Evolutionary conservation across 768 basidiomycete genomes (phyloP), one percentile per base, ranked within the genome.

Genomic region (Saitozyma podzolica): DNA sequence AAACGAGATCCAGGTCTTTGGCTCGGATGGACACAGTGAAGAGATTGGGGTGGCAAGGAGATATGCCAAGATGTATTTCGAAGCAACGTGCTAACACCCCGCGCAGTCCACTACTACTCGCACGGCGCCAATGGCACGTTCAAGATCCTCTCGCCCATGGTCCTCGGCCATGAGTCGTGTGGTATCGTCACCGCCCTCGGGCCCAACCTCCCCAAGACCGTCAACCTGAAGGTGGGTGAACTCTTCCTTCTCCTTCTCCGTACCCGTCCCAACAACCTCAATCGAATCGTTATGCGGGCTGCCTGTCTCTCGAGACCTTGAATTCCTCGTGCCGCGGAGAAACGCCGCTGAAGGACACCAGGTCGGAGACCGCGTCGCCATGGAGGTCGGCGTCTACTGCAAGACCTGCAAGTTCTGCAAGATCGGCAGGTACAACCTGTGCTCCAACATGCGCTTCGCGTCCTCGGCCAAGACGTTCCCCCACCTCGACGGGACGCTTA

Each of bases 91-190:
- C 20, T 50, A 37, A 50, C 58, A 17, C 37, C 11, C 5, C 29
- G 29, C 19, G 39, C 41, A 94, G 92, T 94, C 9, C 94, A 96
- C 80, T 96, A 97, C 82, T 96, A 89, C 80, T 79, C 82, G 40
- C 88, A 92, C 70, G 92, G 89, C 19, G 86, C 91, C 49, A 98
- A 96, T 78, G 94, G 93, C 53, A 91, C 92, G 78, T 96, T 94
- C 81, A 88, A 87, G 55, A 83, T 96, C 65, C 88, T 86, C 63
- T 83, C 86, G 7, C 93, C 94, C 5, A 86, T 97, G 62, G 88
- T 93, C 51, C 88, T 98, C 40, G 95, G 94, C 29, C 94, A 97
- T 80, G 94, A 97, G 82, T 84, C 92, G 0, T 86, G 90, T n/a
- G 94, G 93, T 41, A 80, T 90, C 73, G 82, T 97, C 65, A 88